Evolutionary conservation across 2,329 filamentous ascomycete genomes (phyloP), one percentile per base, ranked within the genome.

Genomic region (Epichloe glyceriae): DNA sequence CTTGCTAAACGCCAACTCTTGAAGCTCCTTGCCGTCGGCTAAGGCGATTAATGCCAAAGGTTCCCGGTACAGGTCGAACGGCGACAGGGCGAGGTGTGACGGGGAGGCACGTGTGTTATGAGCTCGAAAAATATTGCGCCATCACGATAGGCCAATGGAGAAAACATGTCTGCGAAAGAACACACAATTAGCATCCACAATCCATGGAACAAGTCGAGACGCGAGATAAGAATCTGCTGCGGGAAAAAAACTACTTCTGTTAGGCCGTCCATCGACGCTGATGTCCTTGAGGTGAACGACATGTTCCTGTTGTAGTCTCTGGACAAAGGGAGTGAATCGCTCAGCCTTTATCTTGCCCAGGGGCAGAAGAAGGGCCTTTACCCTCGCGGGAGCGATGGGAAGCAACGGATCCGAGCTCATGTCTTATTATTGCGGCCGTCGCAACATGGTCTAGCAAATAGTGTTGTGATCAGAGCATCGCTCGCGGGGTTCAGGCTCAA

Each of bases 371-470:
- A 96, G 79, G 55, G 85, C 88, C 72, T 87, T 86, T 64, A 97
- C 82, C 76, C 87, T 86, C 72, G 89, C 91, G 65, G 89, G 89
- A 69, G 90, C 86, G 73, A 90, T 82, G 69, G 91, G 89, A 67
- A 90, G 86, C 67, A 95, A 80, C 68, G 87, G 83, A 74, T 96
- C 91, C 71, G 86, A 78, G 72, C 80, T 84, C 89, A 95, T 95
- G 17, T 65, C 71, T 85, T 75, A 68, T 71, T 75, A 72, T 64
- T 65, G 67, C 53, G 58, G 57, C 55, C 56, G 50, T 56, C 62
- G 49, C 60, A 66, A 59, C 64, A 65, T 66, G 55, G 55, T 63
- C 61, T 54, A 55, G 48, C 33, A 46, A 34, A 12, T 14, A 42
- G n/a, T 20, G n/a, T 22, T 17, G 35, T 17, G 22, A 40, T 45